phyloP scores from a whole-genome alignment of 2,329 filamentous ascomycete genomes.

The Neoarthrinium moseri region DNA sequence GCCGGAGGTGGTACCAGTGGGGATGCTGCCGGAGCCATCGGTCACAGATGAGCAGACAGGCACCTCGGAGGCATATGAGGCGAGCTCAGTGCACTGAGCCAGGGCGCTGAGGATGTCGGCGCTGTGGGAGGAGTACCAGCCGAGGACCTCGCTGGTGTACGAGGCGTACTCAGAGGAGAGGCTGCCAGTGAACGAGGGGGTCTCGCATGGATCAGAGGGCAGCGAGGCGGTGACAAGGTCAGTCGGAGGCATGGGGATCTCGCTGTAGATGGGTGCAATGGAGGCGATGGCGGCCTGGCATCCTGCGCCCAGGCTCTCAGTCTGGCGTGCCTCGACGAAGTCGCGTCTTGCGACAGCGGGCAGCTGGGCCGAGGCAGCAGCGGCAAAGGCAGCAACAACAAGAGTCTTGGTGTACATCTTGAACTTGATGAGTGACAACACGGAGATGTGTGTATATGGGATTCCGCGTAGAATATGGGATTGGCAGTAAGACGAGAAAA shows the following conservation, averaged over 20 bases:
- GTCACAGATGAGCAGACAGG: constrained; percentile 17
- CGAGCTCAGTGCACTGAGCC: constrained; percentile 16
- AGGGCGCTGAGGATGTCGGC: constrained; percentile 16
- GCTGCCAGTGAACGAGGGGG: constrained; percentile 18
- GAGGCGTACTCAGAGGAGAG: constrained; percentile 16
- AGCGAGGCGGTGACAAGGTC: constrained; percentile 13
- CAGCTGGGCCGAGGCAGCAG: constrained; percentile 16
- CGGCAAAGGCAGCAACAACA: constrained; percentile 11
- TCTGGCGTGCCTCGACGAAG: constrained; percentile 17
- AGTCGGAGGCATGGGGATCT: constrained; percentile 18
- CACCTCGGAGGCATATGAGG: constrained; percentile 6
- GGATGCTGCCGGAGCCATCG: neutral
- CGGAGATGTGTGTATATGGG: no score
- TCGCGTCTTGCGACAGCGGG: constrained; percentile 17
- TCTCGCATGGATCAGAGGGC: constrained; percentile 20
- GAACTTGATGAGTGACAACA: no score
- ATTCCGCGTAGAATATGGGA: no score
- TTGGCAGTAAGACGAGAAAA: no score
- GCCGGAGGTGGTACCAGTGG: neutral
- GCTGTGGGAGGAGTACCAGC: constrained; percentile 21
- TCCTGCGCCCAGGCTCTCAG: constrained; percentile 5
- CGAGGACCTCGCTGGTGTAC: constrained; percentile 17
- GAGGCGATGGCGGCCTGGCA: constrained; percentile 17
- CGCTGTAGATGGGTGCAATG: constrained; percentile 15
- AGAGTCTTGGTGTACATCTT: constrained; percentile 10